Percentiles rank a stretch among this genome's conserved stretches.
These are phyloP conservation scores for Lathyrus sativus DNA, from an alignment of 306 rosid genomes.

Conservation along the genomic window DNA sequence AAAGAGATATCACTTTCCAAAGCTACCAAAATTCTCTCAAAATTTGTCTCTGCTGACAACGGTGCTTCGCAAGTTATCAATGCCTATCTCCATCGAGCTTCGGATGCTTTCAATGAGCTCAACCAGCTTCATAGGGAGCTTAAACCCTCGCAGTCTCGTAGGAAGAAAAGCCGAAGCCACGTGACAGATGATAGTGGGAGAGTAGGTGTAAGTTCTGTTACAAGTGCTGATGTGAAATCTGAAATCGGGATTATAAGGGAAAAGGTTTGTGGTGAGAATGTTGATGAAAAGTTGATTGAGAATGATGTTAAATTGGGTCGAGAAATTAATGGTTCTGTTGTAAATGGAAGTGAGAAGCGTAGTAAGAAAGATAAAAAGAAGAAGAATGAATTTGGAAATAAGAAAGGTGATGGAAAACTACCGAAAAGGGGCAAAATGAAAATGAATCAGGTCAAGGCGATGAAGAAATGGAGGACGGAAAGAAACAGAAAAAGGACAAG, in stretches of 20 bases:
- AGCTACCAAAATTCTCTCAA: slow-evolving; percentile 43
- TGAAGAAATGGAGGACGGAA: slow-evolving; percentile 9
- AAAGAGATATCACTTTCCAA: slow-evolving; percentile 40
- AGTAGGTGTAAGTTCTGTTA: slow-evolving; percentile 6
- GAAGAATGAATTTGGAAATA: slow-evolving; percentile 21
- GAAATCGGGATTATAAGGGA: too few relatives aligned
- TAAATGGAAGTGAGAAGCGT: slow-evolving; percentile 30
- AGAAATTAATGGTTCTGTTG: slow-evolving; percentile 32
- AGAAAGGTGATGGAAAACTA: slow-evolving; percentile 12
- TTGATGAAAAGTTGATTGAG: background rate
- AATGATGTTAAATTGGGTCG: background rate
- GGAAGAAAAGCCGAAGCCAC: slow-evolving; percentile 10
- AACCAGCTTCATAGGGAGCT: slow-evolving; percentile 47
- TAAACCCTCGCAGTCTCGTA: slow-evolving; percentile 25
- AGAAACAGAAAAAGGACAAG: slow-evolving; percentile 15
- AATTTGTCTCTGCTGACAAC: slow-evolving; percentile 46
- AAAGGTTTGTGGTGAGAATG: too few relatives aligned
- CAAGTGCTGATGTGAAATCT: too few relatives aligned
- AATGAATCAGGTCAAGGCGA: background rate
- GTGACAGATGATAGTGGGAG: background rate
- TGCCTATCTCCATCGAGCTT: slow-evolving; percentile 41
- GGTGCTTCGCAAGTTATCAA: slow-evolving; percentile 40
- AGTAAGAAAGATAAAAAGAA: slow-evolving; percentile 38
- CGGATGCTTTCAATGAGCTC: slow-evolving; percentile 38
- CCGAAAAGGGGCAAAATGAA: background rate